Evolutionary conservation across 371 early-diverging fungal genomes (phyloP).

Genomic region (Saksenaea oblongispora): DNA sequence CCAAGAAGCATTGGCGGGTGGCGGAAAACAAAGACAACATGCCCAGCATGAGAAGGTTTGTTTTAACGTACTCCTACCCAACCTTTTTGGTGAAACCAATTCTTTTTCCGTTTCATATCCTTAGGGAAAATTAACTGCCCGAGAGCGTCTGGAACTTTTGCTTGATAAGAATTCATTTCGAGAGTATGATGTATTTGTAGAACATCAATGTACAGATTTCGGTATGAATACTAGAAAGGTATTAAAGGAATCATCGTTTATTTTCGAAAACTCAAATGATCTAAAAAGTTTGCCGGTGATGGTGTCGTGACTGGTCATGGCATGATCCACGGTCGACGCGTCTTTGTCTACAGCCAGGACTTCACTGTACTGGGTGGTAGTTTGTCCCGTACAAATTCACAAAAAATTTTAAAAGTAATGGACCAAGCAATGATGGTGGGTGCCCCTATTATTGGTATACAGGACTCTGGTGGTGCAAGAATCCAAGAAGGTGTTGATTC

Average conservation of each 20-base stretch:
- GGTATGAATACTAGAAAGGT: slow-evolving; percentile 86
- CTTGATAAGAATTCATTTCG: slow-evolving; percentile 86
- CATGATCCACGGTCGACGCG: slow-evolving; percentile 87
- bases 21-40: slow-evolving; percentile 81
- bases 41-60: slow-evolving; percentile 90
- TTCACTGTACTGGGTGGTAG: slow-evolving; percentile 95
- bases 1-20: slow-evolving; percentile 75
- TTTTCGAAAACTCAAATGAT: background rate
- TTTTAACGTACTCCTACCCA: background rate
- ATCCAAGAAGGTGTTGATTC: slow-evolving; percentile 98
- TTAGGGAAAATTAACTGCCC: slow-evolving; percentile 95
- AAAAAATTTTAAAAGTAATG: slow-evolving; percentile 95
- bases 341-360: slow-evolving; percentile 94
- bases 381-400: slow-evolving; percentile 87
- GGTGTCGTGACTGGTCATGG: slow-evolving; percentile 97
- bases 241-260: background rate
- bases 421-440: slow-evolving; percentile 94
- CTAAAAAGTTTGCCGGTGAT: slow-evolving; percentile 80
- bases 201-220: slow-evolving; percentile 93
- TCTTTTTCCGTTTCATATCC: background rate
- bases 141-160: slow-evolving; percentile 89
- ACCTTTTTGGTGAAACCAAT: background rate
- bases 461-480: slow-evolving; percentile 97
- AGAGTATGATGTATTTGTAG: slow-evolving; percentile 94
- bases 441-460: slow-evolving; percentile 93